These are phyloP conservation scores for Fusarium sp. DNA, from an alignment of 2,329 filamentous ascomycete species.

Conservation along the genomic window DNA sequence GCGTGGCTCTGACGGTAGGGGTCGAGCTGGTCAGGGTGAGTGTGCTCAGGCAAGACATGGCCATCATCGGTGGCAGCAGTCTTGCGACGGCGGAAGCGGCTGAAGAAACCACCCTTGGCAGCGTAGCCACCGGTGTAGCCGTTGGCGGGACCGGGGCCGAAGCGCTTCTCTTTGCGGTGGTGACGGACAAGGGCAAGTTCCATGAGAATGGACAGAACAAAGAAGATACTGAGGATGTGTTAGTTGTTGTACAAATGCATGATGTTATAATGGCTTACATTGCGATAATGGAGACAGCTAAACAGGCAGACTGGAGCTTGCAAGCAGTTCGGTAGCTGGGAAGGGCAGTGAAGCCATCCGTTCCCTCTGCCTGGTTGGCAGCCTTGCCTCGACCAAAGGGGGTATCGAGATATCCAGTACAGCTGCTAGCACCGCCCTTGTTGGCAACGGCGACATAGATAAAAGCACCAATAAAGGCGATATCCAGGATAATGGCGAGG, in stretches of 20 bases:
- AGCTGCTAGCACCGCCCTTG: conserved; percentile 74
- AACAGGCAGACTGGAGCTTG: conserved; percentile 78
- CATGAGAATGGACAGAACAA: conserved; percentile 77
- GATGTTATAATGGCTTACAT: conserved; percentile 64
- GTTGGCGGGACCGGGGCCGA: conserved; percentile 63
- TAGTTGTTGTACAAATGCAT: not conserved
- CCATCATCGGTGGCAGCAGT: conserved; percentile 42
- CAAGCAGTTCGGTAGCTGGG: conserved; percentile 70
- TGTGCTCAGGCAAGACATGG: conserved; percentile 56
- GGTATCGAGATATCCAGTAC: conserved; percentile 71
- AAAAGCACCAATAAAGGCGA: conserved; percentile 81
- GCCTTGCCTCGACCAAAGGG: conserved; percentile 75
- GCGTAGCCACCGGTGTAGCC: conserved; percentile 72
- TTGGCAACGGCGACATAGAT: conserved; percentile 85
- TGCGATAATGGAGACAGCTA: conserved; percentile 83
- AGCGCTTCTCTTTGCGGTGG: conserved; percentile 80
- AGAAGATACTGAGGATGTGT: conserved; percentile 71
- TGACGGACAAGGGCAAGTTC: conserved; percentile 77
- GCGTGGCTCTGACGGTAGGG: conserved; percentile 57
- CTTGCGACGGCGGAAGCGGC: conserved; percentile 50
- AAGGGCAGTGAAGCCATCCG: conserved; percentile 61
- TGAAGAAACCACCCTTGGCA: conserved; percentile 51
- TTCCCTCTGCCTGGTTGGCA: conserved; percentile 61
- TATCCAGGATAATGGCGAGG: conserved; percentile 79
- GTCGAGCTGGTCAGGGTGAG: conserved; percentile 57